phyloP scores from a whole-genome alignment of 768 basidiomycete genomes.

The Trametes meyenii region DNA sequence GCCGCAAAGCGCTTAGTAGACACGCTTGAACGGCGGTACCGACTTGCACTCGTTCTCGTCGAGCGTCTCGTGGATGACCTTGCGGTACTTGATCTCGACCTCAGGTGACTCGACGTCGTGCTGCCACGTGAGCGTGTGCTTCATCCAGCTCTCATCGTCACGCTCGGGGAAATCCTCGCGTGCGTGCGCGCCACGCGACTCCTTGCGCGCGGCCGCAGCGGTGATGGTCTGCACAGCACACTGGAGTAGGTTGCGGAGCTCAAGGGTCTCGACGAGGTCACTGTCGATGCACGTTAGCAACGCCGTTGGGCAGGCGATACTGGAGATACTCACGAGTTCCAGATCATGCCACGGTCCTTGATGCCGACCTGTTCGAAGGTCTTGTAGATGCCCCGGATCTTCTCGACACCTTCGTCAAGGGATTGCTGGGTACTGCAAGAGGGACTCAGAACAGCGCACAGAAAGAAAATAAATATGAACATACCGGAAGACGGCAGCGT shows the following conservation, averaged over 20 bases:
- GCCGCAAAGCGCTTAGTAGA: constrained; percentile 55
- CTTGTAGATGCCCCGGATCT: constrained; percentile 84
- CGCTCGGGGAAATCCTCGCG: constrained; percentile 99
- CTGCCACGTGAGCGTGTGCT: constrained; percentile 95
- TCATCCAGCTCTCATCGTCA: constrained; percentile 95
- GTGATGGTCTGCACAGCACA: constrained; percentile 96
- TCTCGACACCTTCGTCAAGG: constrained; percentile 90
- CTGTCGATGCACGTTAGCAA: constrained; percentile 40
- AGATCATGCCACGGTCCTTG: constrained; percentile 99
- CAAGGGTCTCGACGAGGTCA: constrained; percentile 95
- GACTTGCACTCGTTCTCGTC: constrained; percentile 97
- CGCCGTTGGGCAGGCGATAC: not conserved
- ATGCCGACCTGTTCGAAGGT: constrained; percentile 90
- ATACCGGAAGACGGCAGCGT: constrained; percentile 95
- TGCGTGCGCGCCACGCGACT: constrained; percentile 98
- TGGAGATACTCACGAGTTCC: constrained; percentile 85
- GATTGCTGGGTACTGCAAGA: constrained; percentile 74
- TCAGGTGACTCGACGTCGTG: constrained; percentile 73
- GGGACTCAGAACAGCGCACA: not conserved
- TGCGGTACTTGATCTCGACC: constrained; percentile 88
- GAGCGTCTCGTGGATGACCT: constrained; percentile 82
- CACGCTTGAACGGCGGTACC: constrained; percentile 97
- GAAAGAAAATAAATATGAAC: constrained; percentile 11
- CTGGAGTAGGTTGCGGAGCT: constrained; percentile 94
- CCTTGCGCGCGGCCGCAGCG: constrained; percentile 90